A percentile compares a stretch with the other conserved stretches of the same genome.
Conservation (phyloP, 306 rosid species). For the Acacia crassicarpa region DNA sequence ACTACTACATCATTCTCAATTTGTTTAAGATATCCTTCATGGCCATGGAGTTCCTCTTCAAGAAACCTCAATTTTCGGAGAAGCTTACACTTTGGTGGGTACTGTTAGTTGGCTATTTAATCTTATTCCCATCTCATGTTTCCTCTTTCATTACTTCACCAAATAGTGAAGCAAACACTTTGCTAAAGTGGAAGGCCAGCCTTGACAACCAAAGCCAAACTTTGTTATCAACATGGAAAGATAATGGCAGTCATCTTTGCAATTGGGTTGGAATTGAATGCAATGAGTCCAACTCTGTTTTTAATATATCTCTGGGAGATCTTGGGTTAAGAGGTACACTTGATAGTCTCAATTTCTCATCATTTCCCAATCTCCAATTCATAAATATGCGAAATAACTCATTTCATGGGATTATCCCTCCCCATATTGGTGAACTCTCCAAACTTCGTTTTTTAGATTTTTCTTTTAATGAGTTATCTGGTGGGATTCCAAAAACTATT, state of each 20-base stretch:
- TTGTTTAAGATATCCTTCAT: neutral
- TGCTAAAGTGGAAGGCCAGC: neutral
- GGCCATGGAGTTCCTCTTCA: neutral
- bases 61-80: neutral
- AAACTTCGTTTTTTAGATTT: neutral
- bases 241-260: neutral
- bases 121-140: neutral
- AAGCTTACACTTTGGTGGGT: neutral
- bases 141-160: neutral
- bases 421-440: neutral
- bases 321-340: conserved; percentile 28
- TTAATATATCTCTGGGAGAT: neutral
- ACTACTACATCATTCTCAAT: neutral
- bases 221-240: neutral
- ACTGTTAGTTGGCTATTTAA: neutral
- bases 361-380: neutral
- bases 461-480: too few relatives aligned
- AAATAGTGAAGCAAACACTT: conserved; percentile 1
- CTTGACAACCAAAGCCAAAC: conserved; percentile 19
- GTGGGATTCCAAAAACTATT: too few relatives aligned
- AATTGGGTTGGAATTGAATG: conserved; percentile 20
- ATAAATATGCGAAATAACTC: neutral
- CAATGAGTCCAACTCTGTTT: neutral
- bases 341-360: neutral
- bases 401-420: conserved; percentile 8